Evolutionary conservation across 345 rosid species (phyloP).

Genomic region (Eutrema heterophyllum): DNA sequence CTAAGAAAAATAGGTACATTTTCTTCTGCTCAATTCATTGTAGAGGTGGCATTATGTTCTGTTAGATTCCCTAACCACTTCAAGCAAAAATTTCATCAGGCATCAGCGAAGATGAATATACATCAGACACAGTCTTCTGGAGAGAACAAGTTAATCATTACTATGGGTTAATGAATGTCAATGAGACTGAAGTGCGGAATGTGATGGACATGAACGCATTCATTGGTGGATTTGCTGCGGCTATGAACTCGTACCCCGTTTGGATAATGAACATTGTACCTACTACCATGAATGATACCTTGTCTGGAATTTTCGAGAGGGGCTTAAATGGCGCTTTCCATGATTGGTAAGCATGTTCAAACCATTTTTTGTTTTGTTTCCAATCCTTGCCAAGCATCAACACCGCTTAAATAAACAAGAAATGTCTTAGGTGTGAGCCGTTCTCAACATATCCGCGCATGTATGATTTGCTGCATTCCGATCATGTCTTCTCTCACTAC

Average conservation of each 20-base stretch:
- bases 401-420: background rate
- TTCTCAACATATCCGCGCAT: constrained; percentile 95
- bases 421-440: constrained; percentile 70
- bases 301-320: constrained; percentile 68
- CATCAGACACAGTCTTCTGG: constrained; percentile 60
- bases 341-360: constrained; percentile 64
- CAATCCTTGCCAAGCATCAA: background rate
- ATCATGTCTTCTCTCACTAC: constrained; percentile 60
- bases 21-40: background rate
- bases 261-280: constrained; percentile 98
- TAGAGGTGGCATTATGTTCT: background rate
- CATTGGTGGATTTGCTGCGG: constrained; percentile 75
- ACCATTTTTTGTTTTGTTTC: background rate
- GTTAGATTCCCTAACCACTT: constrained; percentile 7
- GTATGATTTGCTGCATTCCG: constrained; percentile 76
- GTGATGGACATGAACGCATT: constrained; percentile 91
- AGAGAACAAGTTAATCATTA: constrained; percentile 59
- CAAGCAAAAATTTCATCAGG: constrained; percentile 37
- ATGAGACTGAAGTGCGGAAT: constrained; percentile 53
- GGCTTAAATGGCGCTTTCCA: constrained; percentile 79
- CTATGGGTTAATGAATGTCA: constrained; percentile 64
- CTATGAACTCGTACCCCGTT: constrained; percentile 57
- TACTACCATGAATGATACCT: constrained; percentile 55
- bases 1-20: constrained; percentile 55
- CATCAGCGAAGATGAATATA: constrained; percentile 55